Evolutionary conservation across 1,284 basidiomycete genomes (phyloP), one percentile per base, ranked within the genome.

Genomic region (Paramarasmius palmivorus): DNA sequence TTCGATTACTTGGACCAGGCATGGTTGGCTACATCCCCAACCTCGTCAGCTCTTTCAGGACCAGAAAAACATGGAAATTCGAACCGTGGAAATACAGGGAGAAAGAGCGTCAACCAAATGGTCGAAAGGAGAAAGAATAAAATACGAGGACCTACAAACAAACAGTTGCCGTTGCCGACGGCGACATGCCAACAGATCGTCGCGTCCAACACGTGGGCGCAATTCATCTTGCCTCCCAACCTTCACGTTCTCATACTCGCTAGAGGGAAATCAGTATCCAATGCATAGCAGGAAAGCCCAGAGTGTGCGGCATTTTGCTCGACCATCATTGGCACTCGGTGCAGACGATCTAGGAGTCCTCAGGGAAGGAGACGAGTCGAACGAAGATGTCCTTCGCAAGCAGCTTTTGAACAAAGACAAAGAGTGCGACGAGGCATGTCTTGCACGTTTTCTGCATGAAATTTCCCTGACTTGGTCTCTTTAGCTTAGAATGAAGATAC

Each of bases 361-460:
- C 38, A 75, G 75, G 53, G 88, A 90, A 64, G 69, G 70, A 7
- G 78, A 82, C 39, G 85, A 88, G 54, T 71, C 79, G 6, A 68
- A 72, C 19, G 86, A 90, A 61, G 86, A 86, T 50, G 67, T 74
- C 2, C 71, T 90, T 41, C 75, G 86, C 39, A 72, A 77, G 39
- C 84, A 88, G 49, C 68, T 90, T 50, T 65, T 87, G n/a, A 86
- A 88, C 50, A 84, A 83, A 59, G 84, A 88, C 46, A 71, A 84
- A 49, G 87, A 90, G 65, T 84, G 82, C 57, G 88, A 90, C 67
- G 83, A 78, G 70, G 87, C 85, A 47, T 34, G 67, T 60, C 56
- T 32, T 38, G 32, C 44, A 34, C 1, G 12, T 1, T 46, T 19
- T 46, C 2, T 14, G n/a, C 10, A 4, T 26, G 19, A 23, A 4